These are phyloP conservation scores for Pichia inconspicua DNA, from an alignment of 1,139 yeast species.

Conservation along the genomic window DNA sequence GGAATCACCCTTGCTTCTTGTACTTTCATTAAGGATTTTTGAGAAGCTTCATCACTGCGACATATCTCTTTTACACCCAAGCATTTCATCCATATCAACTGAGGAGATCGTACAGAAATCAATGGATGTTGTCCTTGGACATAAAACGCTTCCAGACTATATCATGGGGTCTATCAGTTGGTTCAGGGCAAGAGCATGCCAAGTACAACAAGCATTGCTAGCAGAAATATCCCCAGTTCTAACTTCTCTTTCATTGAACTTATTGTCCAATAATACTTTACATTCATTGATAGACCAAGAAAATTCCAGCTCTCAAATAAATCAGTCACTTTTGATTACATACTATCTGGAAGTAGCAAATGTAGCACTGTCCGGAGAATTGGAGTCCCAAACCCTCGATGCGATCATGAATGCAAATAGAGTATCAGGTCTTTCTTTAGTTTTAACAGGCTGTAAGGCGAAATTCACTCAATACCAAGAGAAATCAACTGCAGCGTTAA, in stretches of 20 bases:
- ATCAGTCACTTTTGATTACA: constrained; percentile 34
- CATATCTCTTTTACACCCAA: constrained; percentile 26
- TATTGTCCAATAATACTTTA: constrained; percentile 33
- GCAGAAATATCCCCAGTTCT: constrained; percentile 49
- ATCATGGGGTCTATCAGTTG: constrained; percentile 44
- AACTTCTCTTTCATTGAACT: constrained; percentile 34
- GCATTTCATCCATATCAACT: constrained; percentile 14
- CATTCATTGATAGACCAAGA: constrained; percentile 29
- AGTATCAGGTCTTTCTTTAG: constrained; percentile 53
- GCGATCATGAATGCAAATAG: constrained; percentile 46
- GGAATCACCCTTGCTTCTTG: constrained; percentile 40
- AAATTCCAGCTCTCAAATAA: constrained; percentile 16
- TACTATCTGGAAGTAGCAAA: constrained; percentile 64
- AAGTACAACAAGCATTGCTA: constrained; percentile 52
- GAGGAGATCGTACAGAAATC: constrained; percentile 21
- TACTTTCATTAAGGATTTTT: constrained; percentile 42
- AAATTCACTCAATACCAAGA: constrained; percentile 80
- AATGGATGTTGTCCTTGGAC: constrained; percentile 4
- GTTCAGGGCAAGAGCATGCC: constrained; percentile 69
- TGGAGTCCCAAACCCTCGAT: constrained; percentile 49
- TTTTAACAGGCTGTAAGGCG: constrained; percentile 82
- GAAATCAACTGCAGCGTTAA: constrained; percentile 60
- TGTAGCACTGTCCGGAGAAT: constrained; percentile 50
- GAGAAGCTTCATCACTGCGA: constrained; percentile 39
- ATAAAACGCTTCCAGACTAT: neutral